Conservation (phyloP, 2,329 filamentous ascomycete genomes). For the Scopulariopsis brevicaulis region DNA sequence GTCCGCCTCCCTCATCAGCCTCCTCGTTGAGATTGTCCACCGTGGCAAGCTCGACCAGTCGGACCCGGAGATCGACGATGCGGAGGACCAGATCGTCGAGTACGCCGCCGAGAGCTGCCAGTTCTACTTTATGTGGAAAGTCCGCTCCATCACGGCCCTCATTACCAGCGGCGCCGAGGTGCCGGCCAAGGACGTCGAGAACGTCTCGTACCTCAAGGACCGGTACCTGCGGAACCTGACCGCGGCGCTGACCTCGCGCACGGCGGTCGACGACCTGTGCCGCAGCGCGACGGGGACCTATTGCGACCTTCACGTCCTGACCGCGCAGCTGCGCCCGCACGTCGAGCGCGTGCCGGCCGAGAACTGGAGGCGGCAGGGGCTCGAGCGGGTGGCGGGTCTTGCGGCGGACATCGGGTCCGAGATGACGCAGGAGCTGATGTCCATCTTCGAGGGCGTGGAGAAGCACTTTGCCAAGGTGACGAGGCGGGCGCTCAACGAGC, state of each 20-base stretch:
- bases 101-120: constrained; percentile 66
- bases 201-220: constrained; percentile 42
- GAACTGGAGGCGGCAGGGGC: constrained; percentile 16
- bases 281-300: constrained; percentile 64
- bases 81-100: constrained; percentile 69
- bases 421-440: constrained; percentile 56
- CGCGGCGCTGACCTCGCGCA: constrained; percentile 54
- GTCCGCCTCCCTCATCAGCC: constrained; percentile 45
- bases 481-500: constrained; percentile 49
- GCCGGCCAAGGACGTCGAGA: constrained; percentile 45
- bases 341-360: constrained; percentile 23
- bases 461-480: constrained; percentile 63
- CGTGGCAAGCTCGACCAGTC: constrained; percentile 61
- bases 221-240: constrained; percentile 53
- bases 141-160: constrained; percentile 44
- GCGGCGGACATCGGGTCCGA: constrained; percentile 58
- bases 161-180: constrained; percentile 44
- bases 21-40: constrained; percentile 60
- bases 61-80: constrained; percentile 58
- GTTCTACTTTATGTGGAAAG: constrained; percentile 96
- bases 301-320: constrained; percentile 73
- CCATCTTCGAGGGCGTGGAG: constrained; percentile 69
- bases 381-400: constrained; percentile 37
- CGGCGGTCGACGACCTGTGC: constrained; percentile 66
- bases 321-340: constrained; percentile 56